Base-by-base conservation (phyloP, 495 filamentous ascomycete genomes). In the Apiosordaria backusii region DNA sequence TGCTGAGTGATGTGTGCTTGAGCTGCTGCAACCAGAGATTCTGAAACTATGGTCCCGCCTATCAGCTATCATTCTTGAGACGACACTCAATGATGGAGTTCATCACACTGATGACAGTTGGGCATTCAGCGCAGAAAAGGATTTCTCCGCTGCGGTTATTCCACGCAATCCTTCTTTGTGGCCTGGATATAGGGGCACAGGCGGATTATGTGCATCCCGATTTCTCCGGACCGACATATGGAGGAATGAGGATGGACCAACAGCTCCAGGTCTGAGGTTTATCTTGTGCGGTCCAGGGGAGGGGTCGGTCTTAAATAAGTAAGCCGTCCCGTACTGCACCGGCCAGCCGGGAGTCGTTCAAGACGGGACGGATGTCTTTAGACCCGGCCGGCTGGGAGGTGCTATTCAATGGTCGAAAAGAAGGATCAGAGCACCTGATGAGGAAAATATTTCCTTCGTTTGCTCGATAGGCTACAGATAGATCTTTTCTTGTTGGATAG, bases 11-110 rank as follows among this genome's bases (percentile, higher is more conserved):
- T 55, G 22, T 55, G 40, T 50, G 40, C 40, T 50, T 50, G 6
- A n/a, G n/a, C n/a, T n/a, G n/a, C 52, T 55, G n/a, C 52, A 23
- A 9, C 52, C 52, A 55, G 52, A 21, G 52, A 55, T 55, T 55
- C n/a, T 19, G 52, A 45, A 55, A 55, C 22, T 23, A 6, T 55
- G 52, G 52, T 55, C n/a, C 52, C 18, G 22, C 52, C 52, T 23
- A 55, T 55, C 52, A 55, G 52, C 35, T 45, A 15, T 45, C 35
- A 7, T 45, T 0, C 16, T 45, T 13, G 35, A 45, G 52, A 18
- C 19, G 22, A 55, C 13, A 23, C 22, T 22, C 21, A 18, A 21
- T 19, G 1, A 55, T 55, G 52, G 35, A 45, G 35, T 45, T 45
- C 9, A 45, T 45, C 35, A 45, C 35, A 45, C 35, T 45, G 35